Evolutionary conservation across 2,329 filamentous ascomycete genomes (phyloP), one percentile per base, ranked within the genome.

Genomic region (Penicillium sumatraense): DNA sequence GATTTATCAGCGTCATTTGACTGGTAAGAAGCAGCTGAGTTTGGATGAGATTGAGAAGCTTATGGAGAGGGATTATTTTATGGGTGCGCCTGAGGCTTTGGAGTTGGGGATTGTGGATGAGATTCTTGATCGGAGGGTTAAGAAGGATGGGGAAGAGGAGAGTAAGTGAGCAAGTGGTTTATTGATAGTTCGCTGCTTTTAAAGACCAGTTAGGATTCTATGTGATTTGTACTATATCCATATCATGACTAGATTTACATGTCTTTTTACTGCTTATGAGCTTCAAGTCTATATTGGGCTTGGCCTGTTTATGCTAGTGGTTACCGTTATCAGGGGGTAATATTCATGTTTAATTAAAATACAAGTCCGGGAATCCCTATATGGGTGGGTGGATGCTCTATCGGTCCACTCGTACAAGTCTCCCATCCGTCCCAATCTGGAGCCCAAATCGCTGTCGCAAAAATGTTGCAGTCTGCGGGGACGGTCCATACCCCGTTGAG

Each of bases 11-110:
- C 79, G 82, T 49, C 95, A 99, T 74, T 79, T 99, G 69, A 97
- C 93, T 3, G 72, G 75, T 24, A 75, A 74, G 67, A 88, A 86
- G 73, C 81, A 86, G 48, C 87, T 91, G 72, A 87, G 82, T 29
- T 69, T 96, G 31, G 87, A 92, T 46, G 89, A 96, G 69, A 89
- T 99, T 68, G 93, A 95, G 75, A 91, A 88, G 72, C 84, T 97
- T 73, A 98, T 99, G 93, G 95, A 99, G 80, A 82, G 95, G 54
- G 95, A 99, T 74, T 95, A 95, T 69, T 98, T 97, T 67, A 84
- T 99, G 83, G 89, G 89, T 52, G 92, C 93, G 0, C 80, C 91
- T 42, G 93, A 99, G 78, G 95, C 95, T 8, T 80, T 91, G 67
- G 91, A 96, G 48, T 84, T 96, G 75, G 95, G 95, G 0, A 90